A percentile compares a stretch with the other conserved stretches of the same genome.
These are phyloP conservation scores for Hydrangea macrophylla DNA, from an alignment of 148 eudicot genomes.

Conservation along the genomic window DNA sequence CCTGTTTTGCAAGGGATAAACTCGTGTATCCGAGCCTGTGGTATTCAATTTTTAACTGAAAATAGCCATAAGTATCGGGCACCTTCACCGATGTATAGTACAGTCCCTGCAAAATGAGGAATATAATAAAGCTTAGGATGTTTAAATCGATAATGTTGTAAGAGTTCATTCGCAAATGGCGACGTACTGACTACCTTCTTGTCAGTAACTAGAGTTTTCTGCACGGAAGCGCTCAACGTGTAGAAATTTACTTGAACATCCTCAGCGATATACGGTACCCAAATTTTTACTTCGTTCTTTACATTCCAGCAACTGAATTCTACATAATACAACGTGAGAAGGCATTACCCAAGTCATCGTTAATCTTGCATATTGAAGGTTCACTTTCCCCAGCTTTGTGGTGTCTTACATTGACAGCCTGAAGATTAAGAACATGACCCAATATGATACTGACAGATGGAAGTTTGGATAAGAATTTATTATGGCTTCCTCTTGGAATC, in stretches of 20 bases:
- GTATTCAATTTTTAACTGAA: slow-evolving; percentile 94
- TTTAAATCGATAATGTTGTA: background rate
- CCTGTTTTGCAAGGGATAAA: slow-evolving; percentile 89
- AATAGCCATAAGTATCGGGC: slow-evolving; percentile 94
- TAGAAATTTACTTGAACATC: slow-evolving; percentile 70
- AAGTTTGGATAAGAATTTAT: background rate
- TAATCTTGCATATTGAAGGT: slow-evolving; percentile 80
- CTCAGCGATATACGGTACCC: slow-evolving; percentile 77
- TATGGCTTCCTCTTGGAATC: background rate
- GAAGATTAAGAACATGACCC: background rate
- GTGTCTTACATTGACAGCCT: slow-evolving; percentile 81
- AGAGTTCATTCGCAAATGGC: background rate
- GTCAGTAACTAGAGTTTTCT: slow-evolving; percentile 60
- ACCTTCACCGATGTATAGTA: slow-evolving; percentile 88
- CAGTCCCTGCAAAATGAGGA: too few species aligned
- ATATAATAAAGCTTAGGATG: too few species aligned
- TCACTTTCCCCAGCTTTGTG: slow-evolving; percentile 75
- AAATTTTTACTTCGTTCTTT: slow-evolving; percentile 5
- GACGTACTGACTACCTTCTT: slow-evolving; percentile 18
- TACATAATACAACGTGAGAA: background rate
- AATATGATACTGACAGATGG: background rate
- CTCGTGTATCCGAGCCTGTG: slow-evolving; percentile 90
- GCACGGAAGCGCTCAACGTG: slow-evolving; percentile 95
- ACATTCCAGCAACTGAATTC: background rate
- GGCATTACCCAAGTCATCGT: slow-evolving; percentile 75